phyloP scores from a whole-genome alignment of 352 stramenopile genomes.

The Phytophthora sojae region DNA sequence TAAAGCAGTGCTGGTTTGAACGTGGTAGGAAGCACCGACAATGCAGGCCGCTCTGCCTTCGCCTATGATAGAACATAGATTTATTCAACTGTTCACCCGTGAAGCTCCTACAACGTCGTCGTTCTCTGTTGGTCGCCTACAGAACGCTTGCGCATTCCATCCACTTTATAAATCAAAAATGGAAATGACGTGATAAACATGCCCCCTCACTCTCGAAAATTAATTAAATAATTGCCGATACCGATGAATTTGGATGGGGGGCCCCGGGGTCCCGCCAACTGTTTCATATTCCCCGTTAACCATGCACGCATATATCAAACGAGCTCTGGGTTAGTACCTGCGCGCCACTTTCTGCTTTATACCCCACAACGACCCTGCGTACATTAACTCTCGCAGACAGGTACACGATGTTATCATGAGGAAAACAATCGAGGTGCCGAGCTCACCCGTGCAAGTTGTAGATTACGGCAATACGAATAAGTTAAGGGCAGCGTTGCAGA shows the following conservation, averaged over 20 bases:
- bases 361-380: too few species aligned
- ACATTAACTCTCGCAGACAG: too few species aligned
- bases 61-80: too few species aligned
- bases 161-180: not conserved
- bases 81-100: too few species aligned
- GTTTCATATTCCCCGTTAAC: not conserved
- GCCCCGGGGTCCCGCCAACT: not conserved
- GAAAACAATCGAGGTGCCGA: too few species aligned
- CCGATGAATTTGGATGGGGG: not conserved
- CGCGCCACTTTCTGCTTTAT: too few species aligned
- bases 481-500: not conserved
- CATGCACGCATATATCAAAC: not conserved
- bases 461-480: not conserved
- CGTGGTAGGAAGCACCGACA: too few species aligned
- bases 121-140: too few species aligned
- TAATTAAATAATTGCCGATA: not conserved
- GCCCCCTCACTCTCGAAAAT: not conserved
- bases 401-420: too few species aligned
- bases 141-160: not conserved
- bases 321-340: not conserved
- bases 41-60: too few species aligned
- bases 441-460: not conserved
- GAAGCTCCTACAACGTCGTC: too few species aligned
- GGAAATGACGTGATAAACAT: not conserved
- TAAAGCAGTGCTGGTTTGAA: too few species aligned